Base-by-base conservation (phyloP, 805 yeast genomes). In the Candida dajiaensis region DNA sequence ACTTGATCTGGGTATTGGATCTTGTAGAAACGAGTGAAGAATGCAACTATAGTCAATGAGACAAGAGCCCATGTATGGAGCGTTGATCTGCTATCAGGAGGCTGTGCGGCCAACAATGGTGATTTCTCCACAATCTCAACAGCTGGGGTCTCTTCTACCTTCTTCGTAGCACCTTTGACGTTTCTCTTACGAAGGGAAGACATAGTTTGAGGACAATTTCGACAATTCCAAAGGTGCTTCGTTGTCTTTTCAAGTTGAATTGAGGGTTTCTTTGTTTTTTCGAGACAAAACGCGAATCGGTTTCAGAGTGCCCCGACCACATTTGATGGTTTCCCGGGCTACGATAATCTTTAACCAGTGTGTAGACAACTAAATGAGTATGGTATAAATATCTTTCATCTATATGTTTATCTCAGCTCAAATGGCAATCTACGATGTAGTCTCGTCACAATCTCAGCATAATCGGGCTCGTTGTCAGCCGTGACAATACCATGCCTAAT, bases 401-500 rank as follows among this genome's bases (percentile, higher is more conserved):
- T 16, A 12, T 16, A 22, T 6, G 2, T 10, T 39, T 40, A 64
- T 43, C 62, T 59, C 33, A 70, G 52, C 3, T 96, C 90, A 56
- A 84, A 89, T 2, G 89, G 90, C 23, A 89, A 57, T 16, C 55
- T 53, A 54, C 97, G 73, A 61, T 89, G 98, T 43, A 81, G 65
- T 49, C 83, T 74, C 19, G 67, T 56, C 13, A 71, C 68, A 1
- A 92, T 74, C 55, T 81, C 82, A n/a, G 75, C 42, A 53, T 77
- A 88, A 48, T 83, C 73, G 0, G 80, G 78, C 56, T 89, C 96
- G 42, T 67, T 71, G 41, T 80, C 85, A 0, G 84, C 71, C 0
- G 83, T 77, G 11, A 92, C 62, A 29, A 72, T 61, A 1, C 97
- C 96, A 57, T 85, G 90, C 55, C 99, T 79, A n/a, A 90, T 76